phyloP scores from a whole-genome alignment of 805 yeast genomes.

The Barnettozyma sucrosica region DNA sequence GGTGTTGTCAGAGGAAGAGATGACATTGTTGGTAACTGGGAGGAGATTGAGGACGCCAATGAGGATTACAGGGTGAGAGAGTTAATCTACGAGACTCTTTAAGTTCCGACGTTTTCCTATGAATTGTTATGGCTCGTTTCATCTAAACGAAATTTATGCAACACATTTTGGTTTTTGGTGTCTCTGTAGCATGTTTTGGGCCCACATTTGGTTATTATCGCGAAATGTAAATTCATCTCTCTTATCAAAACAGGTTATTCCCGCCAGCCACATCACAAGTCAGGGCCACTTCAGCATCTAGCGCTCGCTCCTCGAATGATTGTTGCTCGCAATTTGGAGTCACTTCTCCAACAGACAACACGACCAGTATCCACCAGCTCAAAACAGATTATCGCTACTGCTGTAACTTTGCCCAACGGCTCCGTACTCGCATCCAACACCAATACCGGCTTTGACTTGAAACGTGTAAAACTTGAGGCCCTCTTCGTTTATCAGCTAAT shows the following conservation, averaged over 20 bases:
- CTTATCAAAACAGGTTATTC: background rate
- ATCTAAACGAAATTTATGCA: background rate
- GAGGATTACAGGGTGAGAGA: slow-evolving; percentile 67
- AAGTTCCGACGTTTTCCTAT: slow-evolving; percentile 1
- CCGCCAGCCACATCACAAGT: too few relatives aligned
- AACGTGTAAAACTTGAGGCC: slow-evolving; percentile 4
- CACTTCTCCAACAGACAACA: slow-evolving; percentile 6
- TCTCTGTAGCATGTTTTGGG: background rate
- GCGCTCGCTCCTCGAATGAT: slow-evolving; percentile 1
- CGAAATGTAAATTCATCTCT: background rate
- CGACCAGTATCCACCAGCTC: slow-evolving; percentile 6
- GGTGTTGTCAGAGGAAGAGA: slow-evolving; percentile 81
- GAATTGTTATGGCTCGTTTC: background rate
- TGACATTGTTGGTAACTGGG: slow-evolving; percentile 79
- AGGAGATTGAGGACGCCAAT: slow-evolving; percentile 80
- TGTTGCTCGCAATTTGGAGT: slow-evolving; percentile 7
- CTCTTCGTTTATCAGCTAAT: slow-evolving; percentile 5
- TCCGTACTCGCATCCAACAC: slow-evolving; percentile 6
- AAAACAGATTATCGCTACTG: slow-evolving; percentile 1
- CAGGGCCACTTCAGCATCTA: too few relatives aligned
- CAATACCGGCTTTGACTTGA: background rate
- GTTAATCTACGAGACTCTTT: slow-evolving; percentile 59
- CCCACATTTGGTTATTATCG: background rate
- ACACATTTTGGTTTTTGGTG: background rate
- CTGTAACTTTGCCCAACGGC: slow-evolving; percentile 10